Conservation (phyloP, 257 asterid species). For the Solanum paucissectum region DNA sequence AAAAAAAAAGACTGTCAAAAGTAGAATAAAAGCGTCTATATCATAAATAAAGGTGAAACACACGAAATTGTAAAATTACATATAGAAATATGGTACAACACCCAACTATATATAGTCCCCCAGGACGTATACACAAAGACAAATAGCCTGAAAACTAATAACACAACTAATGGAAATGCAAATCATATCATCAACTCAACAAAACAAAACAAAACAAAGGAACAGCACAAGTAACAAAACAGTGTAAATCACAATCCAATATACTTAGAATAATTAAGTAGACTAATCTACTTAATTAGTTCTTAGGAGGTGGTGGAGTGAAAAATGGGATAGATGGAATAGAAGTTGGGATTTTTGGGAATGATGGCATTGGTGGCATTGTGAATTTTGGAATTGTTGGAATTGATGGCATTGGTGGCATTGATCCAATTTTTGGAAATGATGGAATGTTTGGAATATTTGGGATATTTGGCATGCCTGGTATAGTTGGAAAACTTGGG, state of each 20-base stretch:
- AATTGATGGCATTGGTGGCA: constrained; percentile 21
- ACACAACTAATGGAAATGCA: background rate
- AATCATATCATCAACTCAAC: background rate
- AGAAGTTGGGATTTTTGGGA: constrained; percentile 12
- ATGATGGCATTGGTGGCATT: constrained; percentile 4
- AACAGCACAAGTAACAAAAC: background rate
- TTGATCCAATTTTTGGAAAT: constrained; percentile 4
- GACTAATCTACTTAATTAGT: background rate
- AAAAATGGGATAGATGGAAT: constrained; percentile 10
- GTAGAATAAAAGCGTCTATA: background rate
- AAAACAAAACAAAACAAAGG: background rate
- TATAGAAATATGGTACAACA: background rate
- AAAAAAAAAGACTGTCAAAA: background rate
- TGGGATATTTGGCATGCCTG: constrained; percentile 11
- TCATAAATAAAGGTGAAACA: background rate
- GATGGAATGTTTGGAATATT: constrained; percentile 11
- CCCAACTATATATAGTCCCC: background rate
- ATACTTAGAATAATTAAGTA: background rate
- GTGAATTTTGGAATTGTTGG: constrained; percentile 12
- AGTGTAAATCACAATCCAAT: background rate
- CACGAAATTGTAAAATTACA: background rate
- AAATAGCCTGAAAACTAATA: background rate
- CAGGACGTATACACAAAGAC: background rate
- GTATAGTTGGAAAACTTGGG: constrained; percentile 11
- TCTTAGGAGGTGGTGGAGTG: constrained; percentile 23